A percentile compares a stretch with the other conserved stretches of the same genome.
Evolutionary conservation across 2,329 filamentous ascomycete species (phyloP).

Genomic region (Coniella vitis): DNA sequence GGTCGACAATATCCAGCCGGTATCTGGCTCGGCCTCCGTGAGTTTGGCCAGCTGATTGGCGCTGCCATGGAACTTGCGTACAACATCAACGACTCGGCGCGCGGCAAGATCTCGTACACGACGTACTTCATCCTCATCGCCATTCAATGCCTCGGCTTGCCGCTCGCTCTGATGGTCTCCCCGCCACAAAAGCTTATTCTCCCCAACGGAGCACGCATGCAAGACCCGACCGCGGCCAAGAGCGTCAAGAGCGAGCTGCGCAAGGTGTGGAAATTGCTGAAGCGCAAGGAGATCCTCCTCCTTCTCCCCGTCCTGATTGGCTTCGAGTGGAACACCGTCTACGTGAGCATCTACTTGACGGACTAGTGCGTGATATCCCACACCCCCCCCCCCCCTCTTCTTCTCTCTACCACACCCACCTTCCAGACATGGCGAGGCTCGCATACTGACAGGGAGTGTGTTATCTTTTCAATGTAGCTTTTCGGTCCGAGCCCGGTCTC

Average conservation of each 20-base stretch:
- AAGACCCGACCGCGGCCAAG: slow-evolving; percentile 30
- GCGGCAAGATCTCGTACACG: slow-evolving; percentile 38
- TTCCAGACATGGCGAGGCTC: not conserved
- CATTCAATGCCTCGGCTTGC: slow-evolving; percentile 38
- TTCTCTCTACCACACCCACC: not conserved
- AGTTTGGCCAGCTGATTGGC: slow-evolving; percentile 46
- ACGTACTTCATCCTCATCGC: slow-evolving; percentile 35
- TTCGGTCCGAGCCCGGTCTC: slow-evolving; percentile 39
- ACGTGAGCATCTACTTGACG: slow-evolving; percentile 45
- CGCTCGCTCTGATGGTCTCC: slow-evolving; percentile 37
- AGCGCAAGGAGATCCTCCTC: slow-evolving; percentile 38
- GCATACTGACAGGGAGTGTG: too few relatives aligned
- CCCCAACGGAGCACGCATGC: slow-evolving; percentile 26
- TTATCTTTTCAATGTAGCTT: slow-evolving; percentile 30
- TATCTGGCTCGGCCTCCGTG: slow-evolving; percentile 46
- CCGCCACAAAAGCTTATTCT: slow-evolving; percentile 38
- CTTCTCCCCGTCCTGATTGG: slow-evolving; percentile 42
- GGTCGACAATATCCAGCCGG: slow-evolving; percentile 26
- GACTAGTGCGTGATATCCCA: slow-evolving; percentile 34
- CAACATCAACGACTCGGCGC: slow-evolving; percentile 35
- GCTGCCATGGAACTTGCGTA: slow-evolving; percentile 43
- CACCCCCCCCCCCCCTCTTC: too few relatives aligned
- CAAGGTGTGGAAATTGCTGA: slow-evolving; percentile 32
- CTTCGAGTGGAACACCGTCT: slow-evolving; percentile 45
- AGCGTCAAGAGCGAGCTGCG: slow-evolving; percentile 30